phyloP scores from a whole-genome alignment of 768 basidiomycete genomes.

The Calocybe cyanea region DNA sequence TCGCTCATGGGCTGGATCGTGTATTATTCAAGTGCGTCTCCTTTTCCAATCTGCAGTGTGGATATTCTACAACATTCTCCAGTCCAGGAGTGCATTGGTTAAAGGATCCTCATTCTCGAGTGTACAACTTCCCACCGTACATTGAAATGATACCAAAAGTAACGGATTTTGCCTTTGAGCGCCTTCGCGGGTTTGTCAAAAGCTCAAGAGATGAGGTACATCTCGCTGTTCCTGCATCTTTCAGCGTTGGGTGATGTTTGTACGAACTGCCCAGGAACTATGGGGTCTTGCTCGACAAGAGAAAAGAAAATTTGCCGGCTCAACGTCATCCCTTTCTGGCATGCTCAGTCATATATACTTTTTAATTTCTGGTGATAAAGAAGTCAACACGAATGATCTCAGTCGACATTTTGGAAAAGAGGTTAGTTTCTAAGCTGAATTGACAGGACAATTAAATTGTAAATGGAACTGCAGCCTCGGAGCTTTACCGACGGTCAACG shows the following conservation, averaged over 20 bases:
- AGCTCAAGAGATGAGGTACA: conserved; percentile 75
- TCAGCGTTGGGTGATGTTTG: not conserved
- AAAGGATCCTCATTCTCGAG: conserved; percentile 77
- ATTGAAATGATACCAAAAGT: conserved; percentile 74
- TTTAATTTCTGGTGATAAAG: conserved; percentile 69
- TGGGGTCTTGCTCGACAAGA: conserved; percentile 55
- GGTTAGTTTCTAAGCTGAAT: conserved; percentile 37
- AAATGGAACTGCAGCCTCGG: not conserved
- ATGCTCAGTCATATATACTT: conserved; percentile 88
- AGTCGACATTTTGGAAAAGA: conserved; percentile 56
- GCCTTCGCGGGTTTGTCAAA: conserved; percentile 66
- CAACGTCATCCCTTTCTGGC: conserved; percentile 85
- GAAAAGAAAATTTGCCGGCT: conserved; percentile 68
- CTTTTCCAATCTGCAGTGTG: not conserved
- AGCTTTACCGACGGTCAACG: conserved; percentile 75
- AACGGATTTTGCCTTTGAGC: conserved; percentile 81
- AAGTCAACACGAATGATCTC: conserved; percentile 57
- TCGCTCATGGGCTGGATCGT: conserved; percentile 65
- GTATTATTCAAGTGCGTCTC: conserved; percentile 46
- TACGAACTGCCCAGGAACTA: conserved; percentile 53
- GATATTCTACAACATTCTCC: conserved; percentile 2
- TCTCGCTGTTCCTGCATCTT: not conserved
- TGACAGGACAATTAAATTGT: too few relatives aligned
- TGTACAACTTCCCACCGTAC: conserved; percentile 79
- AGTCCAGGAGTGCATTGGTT: conserved; percentile 91